These are phyloP conservation scores for Gossypium davidsonii DNA, from an alignment of 441 rosid genomes.

Conservation along the genomic window DNA sequence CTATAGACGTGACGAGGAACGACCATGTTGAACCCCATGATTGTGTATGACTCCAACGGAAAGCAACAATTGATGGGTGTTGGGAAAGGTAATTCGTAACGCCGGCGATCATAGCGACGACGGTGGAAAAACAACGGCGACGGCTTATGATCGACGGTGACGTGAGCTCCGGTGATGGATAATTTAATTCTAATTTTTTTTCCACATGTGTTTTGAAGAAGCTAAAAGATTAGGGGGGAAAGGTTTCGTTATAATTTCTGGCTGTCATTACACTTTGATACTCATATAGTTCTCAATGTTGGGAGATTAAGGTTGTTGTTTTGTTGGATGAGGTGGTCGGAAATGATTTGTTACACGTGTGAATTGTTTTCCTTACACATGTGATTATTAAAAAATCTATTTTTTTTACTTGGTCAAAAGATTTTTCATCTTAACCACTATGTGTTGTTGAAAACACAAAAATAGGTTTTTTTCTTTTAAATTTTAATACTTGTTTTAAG, in stretches of 20 bases:
- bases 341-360: not conserved
- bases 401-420: no score
- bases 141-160: not conserved
- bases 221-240: not conserved
- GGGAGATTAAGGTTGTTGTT: not conserved
- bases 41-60: constrained; percentile 80
- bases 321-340: not conserved
- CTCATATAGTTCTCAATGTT: not conserved
- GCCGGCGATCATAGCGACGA: constrained; percentile 22
- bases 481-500: no score
- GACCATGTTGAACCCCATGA: constrained; percentile 88
- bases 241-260: not conserved
- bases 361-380: not conserved
- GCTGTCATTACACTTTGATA: not conserved
- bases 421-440: no score
- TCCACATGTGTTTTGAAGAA: not conserved
- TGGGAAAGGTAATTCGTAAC: constrained; percentile 51
- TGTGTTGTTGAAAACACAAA: no score
- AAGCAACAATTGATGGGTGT: constrained; percentile 60
- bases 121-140: no score
- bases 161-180: not conserved
- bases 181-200: not conserved
- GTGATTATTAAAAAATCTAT: not conserved
- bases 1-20: constrained; percentile 56
- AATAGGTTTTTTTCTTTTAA: no score